Conservation (phyloP, 225 moss, liverwort and hornwort genomes). For the Physcomitrellopsis africana region DNA sequence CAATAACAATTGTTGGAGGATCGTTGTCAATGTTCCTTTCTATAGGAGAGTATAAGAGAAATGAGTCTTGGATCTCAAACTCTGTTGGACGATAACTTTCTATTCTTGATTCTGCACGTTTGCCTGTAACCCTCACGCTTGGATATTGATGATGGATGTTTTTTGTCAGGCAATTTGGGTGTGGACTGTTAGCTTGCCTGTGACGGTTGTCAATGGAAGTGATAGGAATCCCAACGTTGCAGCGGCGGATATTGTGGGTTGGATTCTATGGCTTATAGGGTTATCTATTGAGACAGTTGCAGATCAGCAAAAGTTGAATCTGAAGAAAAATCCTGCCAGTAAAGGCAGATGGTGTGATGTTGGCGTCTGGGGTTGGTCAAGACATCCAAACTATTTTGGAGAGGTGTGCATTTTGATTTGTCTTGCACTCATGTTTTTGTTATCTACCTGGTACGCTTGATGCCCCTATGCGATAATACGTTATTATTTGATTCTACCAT, state of each 20-base stretch:
- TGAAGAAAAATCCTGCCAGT: slow-evolving; percentile 65
- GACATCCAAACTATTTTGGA: slow-evolving; percentile 97
- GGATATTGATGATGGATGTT: slow-evolving; percentile 29
- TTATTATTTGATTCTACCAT: too few relatives aligned
- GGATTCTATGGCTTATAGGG: slow-evolving; percentile 71
- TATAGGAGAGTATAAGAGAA: neutral
- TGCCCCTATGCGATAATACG: too few relatives aligned
- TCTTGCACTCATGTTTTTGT: neutral
- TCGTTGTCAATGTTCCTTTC: neutral
- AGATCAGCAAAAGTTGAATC: slow-evolving; percentile 84
- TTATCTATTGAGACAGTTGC: slow-evolving; percentile 68
- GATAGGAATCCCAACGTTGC: slow-evolving; percentile 63
- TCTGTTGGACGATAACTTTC: neutral
- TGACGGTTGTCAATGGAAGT: slow-evolving; percentile 81
- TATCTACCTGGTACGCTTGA: too few relatives aligned
- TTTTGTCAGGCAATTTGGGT: slow-evolving; percentile 82
- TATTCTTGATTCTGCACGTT: slow-evolving; percentile 18
- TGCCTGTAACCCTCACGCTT: neutral
- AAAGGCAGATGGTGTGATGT: slow-evolving; percentile 89
- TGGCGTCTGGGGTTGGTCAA: slow-evolving; percentile 86
- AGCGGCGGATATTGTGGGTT: slow-evolving; percentile 68
- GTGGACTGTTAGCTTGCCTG: slow-evolving; percentile 89
- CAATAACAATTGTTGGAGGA: slow-evolving; percentile 1
- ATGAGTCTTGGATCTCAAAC: neutral
- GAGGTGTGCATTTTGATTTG: slow-evolving; percentile 50